phyloP scores from a whole-genome alignment of 2,329 filamentous ascomycete genomes.

The Epichloe baconii region DNA sequence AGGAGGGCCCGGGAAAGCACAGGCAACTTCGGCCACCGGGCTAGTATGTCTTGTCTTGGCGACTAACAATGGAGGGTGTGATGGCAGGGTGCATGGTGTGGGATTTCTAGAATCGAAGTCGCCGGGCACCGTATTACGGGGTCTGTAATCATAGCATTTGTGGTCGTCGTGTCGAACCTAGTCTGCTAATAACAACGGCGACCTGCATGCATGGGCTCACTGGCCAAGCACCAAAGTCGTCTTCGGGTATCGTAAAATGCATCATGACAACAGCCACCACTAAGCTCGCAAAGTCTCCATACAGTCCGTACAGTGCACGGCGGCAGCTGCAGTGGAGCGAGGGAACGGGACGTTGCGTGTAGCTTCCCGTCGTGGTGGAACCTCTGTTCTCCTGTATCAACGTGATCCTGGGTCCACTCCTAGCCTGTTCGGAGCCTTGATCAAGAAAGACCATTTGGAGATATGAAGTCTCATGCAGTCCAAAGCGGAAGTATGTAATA shows the following conservation, averaged over 20 bases:
- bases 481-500: not conserved
- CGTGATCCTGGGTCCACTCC: not conserved
- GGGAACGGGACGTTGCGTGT: conserved; percentile 4
- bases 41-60: not conserved
- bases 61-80: not conserved
- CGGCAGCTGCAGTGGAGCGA: not conserved
- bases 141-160: not conserved
- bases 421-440: not conserved
- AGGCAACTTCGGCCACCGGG: not conserved
- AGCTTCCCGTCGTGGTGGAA: conserved; percentile 1
- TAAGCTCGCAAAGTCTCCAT: not conserved
- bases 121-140: not conserved
- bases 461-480: not conserved
- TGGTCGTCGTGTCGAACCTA: not conserved
- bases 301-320: not conserved
- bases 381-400: not conserved
- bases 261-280: not conserved
- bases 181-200: not conserved
- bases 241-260: conserved; percentile 1
- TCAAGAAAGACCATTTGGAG: not conserved
- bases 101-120: not conserved
- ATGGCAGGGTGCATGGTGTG: not conserved
- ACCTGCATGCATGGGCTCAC: not conserved
- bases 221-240: not conserved
- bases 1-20: not conserved